These are phyloP conservation scores for Bertia moriformis DNA, from an alignment of 2,329 filamentous ascomycete species.

Conservation along the genomic window DNA sequence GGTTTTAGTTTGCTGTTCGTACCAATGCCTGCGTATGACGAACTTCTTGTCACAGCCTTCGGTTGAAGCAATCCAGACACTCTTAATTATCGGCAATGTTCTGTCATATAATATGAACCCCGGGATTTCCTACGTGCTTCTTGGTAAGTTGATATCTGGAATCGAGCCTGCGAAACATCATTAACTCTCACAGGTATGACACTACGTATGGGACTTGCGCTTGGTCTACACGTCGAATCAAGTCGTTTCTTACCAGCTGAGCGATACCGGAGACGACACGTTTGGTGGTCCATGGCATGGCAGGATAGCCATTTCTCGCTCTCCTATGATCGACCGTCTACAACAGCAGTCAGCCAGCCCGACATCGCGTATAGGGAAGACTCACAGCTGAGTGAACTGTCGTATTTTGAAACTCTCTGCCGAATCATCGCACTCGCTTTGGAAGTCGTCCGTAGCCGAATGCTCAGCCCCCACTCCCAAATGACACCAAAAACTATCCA, in stretches of 20 bases:
- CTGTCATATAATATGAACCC: slow-evolving; percentile 51
- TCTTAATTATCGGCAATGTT: slow-evolving; percentile 46
- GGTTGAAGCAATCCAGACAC: slow-evolving; percentile 44
- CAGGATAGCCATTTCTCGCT: slow-evolving; percentile 49
- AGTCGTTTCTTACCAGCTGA: slow-evolving; percentile 33
- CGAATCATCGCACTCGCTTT: slow-evolving; percentile 34
- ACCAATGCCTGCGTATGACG: slow-evolving; percentile 47
- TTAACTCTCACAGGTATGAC: slow-evolving; percentile 28
- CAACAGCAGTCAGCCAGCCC: slow-evolving; percentile 33
- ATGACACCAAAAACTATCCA: slow-evolving; percentile 37
- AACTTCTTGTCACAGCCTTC: slow-evolving; percentile 49
- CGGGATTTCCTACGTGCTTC: slow-evolving; percentile 45
- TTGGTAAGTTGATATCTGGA: slow-evolving; percentile 18
- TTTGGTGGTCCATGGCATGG: slow-evolving; percentile 48
- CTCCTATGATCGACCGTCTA: slow-evolving; percentile 44
- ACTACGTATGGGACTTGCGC: slow-evolving; percentile 41
- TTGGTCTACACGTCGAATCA: slow-evolving; percentile 43
- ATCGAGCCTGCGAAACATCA: neutral
- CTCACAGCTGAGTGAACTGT: slow-evolving; percentile 28
- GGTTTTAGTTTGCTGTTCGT: slow-evolving; percentile 41
- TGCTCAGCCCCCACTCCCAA: slow-evolving; percentile 33
- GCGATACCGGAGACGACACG: slow-evolving; percentile 23
- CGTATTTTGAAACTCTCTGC: slow-evolving; percentile 43
- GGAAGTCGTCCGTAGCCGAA: slow-evolving; percentile 42
- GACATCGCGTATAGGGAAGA: slow-evolving; percentile 30